phyloP scores from a whole-genome alignment of 768 basidiomycete genomes.

The Leccinum rimulosum region DNA sequence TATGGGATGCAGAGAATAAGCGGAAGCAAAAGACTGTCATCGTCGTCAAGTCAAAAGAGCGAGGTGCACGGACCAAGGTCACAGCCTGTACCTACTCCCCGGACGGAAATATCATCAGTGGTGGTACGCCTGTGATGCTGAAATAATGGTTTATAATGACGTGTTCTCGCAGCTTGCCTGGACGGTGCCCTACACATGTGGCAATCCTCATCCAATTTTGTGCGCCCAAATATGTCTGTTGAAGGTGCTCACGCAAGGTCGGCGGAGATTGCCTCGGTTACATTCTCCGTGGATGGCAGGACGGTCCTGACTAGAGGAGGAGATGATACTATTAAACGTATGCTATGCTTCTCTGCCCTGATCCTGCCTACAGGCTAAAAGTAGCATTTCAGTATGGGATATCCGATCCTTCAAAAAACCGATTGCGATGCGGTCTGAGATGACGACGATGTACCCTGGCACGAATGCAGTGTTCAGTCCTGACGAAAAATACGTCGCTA shows the following conservation, averaged over 20 bases:
- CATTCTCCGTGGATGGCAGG: slow-evolving; percentile 85
- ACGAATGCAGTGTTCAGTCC: slow-evolving; percentile 97
- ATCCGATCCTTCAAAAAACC: slow-evolving; percentile 89
- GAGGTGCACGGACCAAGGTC: slow-evolving; percentile 91
- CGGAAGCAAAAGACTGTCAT: slow-evolving; percentile 95
- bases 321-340: slow-evolving; percentile 94
- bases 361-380: slow-evolving; percentile 2
- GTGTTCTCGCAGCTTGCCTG: slow-evolving; percentile 58
- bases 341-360: slow-evolving; percentile 34
- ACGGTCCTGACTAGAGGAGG: slow-evolving; percentile 88
- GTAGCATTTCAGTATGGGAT: slow-evolving; percentile 78
- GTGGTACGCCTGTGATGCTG: slow-evolving; percentile 51
- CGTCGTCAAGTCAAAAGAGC: slow-evolving; percentile 93
- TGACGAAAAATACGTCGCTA: slow-evolving; percentile 85
- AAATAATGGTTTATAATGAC: neutral
- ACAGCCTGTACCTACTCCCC: slow-evolving; percentile 82
- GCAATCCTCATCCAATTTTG: slow-evolving; percentile 90
- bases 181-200: slow-evolving; percentile 95
- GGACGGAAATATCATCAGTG: slow-evolving; percentile 88
- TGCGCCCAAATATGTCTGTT: slow-evolving; percentile 80
- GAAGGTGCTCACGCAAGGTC: slow-evolving; percentile 87
- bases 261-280: slow-evolving; percentile 82
- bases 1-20: slow-evolving; percentile 93
- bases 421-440: slow-evolving; percentile 57
- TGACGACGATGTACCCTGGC: slow-evolving; percentile 81